A percentile compares a stretch with the other conserved stretches of the same genome.
Conservation (phyloP, 2,329 filamentous ascomycete genomes). For the Ophiosphaerella narmari region DNA sequence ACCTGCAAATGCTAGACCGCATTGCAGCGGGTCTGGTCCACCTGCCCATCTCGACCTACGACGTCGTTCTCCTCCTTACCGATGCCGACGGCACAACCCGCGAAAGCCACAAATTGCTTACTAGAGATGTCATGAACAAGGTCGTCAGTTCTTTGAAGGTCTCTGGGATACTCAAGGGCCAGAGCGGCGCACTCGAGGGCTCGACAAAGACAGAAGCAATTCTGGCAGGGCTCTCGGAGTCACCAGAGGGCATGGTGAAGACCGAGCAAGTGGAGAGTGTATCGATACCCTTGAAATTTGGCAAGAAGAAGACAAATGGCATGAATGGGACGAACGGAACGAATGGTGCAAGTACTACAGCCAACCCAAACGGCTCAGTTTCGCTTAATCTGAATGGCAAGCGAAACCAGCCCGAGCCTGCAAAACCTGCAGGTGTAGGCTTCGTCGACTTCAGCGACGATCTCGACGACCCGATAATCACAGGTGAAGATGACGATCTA, state of each 20-base stretch:
- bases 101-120: conserved; percentile 69
- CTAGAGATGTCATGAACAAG: conserved; percentile 68
- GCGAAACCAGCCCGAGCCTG: conserved; percentile 47
- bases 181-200: conserved; percentile 65
- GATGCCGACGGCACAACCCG: conserved; percentile 68
- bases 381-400: conserved; percentile 48
- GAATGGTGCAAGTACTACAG: conserved; percentile 25
- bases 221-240: conserved; percentile 75
- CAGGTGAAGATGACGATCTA: conserved; percentile 74
- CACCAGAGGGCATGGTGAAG: conserved; percentile 72
- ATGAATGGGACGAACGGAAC: conserved; percentile 23
- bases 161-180: conserved; percentile 69
- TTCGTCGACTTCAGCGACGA: conserved; percentile 69
- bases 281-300: conserved; percentile 67
- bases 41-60: conserved; percentile 78
- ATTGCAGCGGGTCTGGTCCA: conserved; percentile 79
- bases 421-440: conserved; percentile 42
- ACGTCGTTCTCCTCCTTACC: conserved; percentile 80
- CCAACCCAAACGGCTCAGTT: conserved; percentile 45
- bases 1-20: conserved; percentile 97
- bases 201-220: conserved; percentile 76
- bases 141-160: conserved; percentile 73
- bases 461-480: conserved; percentile 58
- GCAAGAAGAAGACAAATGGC: conserved; percentile 62
- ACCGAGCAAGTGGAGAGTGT: conserved; percentile 63